Base-by-base conservation (phyloP, 2,329 filamentous ascomycete genomes). In the Penicillium sp. region DNA sequence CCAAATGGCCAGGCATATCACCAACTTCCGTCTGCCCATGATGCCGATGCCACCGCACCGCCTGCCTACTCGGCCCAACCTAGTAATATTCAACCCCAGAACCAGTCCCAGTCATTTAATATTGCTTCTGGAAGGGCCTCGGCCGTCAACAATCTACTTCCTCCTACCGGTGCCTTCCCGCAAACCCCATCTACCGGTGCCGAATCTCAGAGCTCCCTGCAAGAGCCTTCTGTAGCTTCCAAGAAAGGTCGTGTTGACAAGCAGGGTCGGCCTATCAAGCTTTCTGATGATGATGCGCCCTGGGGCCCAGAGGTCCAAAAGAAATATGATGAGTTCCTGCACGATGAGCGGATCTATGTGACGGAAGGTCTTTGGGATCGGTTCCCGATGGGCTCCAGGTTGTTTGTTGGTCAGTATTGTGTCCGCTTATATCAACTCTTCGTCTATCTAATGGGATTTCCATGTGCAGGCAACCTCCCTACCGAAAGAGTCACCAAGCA, bases 401-500 rank as follows among this genome's bases (percentile, higher is more conserved):
- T 81, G 28, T 81, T 81, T 67, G 76, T 81, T 56, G 78, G 78
- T 77, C 48, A 66, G 76, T 73, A 52, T 57, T 26, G 17, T 51
- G 36, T 22, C 8, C 25, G 11, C 40, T 30, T n/a, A 38, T 17
- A 49, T 12, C 36, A 35, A 5, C n/a, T 26, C 11, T 36, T 30
- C 14, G 5, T 48, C 25, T 14, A 22, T 42, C 52, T 63, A 36
- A 61, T 46, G 40, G 12, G 48, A 48, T 50, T 56, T 44, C 48
- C 43, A 14, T 35, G 33, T 52, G 52, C 69, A 90, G 91, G 92
- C 52, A 99, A 97, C 70, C 81, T 99, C 11, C 92, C 91, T 1
- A 93, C 89, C 50, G 93, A 97, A 71, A 88, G 92, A 69, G 92
- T 96, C 14, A 94, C 90, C 7, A 97, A 97, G 75, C 85, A 89